Evolutionary conservation across 2,329 filamentous ascomycete species (phyloP).

Genomic region (Neonectria coccinea): DNA sequence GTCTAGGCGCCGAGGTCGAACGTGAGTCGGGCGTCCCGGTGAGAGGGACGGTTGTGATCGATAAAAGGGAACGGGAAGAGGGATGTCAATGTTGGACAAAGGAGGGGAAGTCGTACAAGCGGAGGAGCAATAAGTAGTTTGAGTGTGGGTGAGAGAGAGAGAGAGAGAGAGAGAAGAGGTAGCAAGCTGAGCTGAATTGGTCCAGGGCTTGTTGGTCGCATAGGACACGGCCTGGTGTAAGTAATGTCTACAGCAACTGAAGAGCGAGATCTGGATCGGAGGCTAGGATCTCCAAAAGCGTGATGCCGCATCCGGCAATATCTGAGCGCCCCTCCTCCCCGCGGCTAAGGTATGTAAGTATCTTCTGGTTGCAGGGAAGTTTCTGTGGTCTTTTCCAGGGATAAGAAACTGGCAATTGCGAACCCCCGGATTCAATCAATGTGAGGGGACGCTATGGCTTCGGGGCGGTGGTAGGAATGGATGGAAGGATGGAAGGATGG

Average conservation of each 20-base stretch:
- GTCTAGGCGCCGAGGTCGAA: not conserved
- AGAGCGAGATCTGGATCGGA: conserved; percentile 10
- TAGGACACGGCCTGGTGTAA: not conserved
- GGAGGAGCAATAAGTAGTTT: conserved; percentile 11
- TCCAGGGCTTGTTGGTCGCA: not conserved
- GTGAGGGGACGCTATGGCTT: not conserved
- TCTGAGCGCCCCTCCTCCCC: not conserved
- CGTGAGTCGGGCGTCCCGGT: conserved; percentile 19
- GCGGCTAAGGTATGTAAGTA: not conserved
- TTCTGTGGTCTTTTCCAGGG: not conserved
- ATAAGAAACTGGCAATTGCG: not conserved
- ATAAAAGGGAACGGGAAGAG: conserved; percentile 28
- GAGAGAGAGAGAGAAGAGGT: not conserved
- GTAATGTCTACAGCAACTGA: too few species aligned
- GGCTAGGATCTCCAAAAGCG: conserved; percentile 6
- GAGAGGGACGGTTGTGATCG: conserved; percentile 38
- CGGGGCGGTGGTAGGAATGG: conserved; percentile 2
- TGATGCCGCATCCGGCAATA: conserved; percentile 3
- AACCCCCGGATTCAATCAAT: not conserved
- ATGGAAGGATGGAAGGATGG: not conserved
- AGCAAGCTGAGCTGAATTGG: not conserved
- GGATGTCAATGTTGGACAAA: not conserved
- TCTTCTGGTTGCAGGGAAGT: not conserved
- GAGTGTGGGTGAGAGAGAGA: too few species aligned
- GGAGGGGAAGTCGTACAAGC: conserved; percentile 14